Evolutionary conservation across 106 monocot genomes (phyloP).

Genomic region (Phalaenopsis equestris): DNA sequence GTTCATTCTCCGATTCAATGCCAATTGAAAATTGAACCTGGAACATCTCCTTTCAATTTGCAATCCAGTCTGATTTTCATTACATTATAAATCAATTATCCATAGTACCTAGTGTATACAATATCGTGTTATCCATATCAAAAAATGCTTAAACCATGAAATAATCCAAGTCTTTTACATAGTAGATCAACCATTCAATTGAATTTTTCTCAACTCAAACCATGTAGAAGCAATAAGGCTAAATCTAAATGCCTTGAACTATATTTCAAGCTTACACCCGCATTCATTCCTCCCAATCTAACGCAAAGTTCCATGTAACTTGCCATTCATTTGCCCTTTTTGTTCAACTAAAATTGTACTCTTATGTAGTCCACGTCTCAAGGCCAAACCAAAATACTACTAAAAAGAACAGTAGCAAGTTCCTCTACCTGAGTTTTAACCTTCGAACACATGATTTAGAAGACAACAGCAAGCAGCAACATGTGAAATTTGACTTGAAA

Average conservation of each 20-base stretch:
- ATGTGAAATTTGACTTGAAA: not conserved
- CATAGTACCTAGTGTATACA: not conserved
- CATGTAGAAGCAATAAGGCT: not conserved
- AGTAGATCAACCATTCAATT: no score
- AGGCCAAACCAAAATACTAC: not conserved
- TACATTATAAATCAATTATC: not conserved
- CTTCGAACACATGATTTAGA: not conserved
- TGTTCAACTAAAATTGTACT: not conserved
- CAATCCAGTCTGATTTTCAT: no score
- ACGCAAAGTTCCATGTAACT: not conserved
- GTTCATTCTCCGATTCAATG: no score
- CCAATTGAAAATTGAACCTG: no score
- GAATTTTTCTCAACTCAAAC: not conserved
- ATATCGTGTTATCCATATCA: not conserved
- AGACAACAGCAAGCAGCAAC: not conserved
- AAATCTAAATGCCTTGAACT: no score
- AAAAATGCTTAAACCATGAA: not conserved
- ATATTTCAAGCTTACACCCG: not conserved
- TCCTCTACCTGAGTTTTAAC: not conserved
- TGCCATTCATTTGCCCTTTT: not conserved
- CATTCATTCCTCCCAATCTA: not conserved
- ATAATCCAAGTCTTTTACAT: not conserved
- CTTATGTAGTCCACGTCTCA: not conserved
- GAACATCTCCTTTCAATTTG: no score
- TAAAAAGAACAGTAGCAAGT: not conserved